Base-by-base conservation (phyloP, 176 grass and related monocot species). In the Metroxylon sagu region DNA sequence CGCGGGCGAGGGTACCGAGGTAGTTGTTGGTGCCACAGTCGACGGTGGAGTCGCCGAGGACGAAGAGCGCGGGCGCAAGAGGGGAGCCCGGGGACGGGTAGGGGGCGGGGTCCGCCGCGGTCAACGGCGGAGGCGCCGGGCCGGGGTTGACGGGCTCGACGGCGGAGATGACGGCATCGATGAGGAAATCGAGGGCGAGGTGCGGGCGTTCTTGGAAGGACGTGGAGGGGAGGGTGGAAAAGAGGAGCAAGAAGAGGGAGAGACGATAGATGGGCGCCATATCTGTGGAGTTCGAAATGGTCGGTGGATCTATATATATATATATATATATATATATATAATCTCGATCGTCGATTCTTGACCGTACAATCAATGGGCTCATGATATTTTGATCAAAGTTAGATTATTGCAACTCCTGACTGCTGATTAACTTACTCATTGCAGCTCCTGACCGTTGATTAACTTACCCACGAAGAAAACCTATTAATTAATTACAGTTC, bases 21-120 rank as follows among this genome's bases (percentile, higher is more conserved):
- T 88, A 78, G 67, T 93, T 93, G 89, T 88, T 93, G 71, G 89
- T 93, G 74, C 89, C 89, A 14, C 64, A 81, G 75, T 93, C 89
- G 27, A 82, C 77, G 15, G 89, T 93, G 29, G 89, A 93, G 51
- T 93, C 84, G 66, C 89, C 80, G 59, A 93, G 71, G 25, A 93
- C 77, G 75, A 95, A 95, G 48, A 85, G 65, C 59, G 80, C 85
- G 17, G 81, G 81, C 51, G 71, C 85, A 43, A 85, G 82, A 51
- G 84, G 75, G 52, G 48, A 59, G 52, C 30, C 35, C 8, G n/a
- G 60, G 43, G 35, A 49, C 10, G 61, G 18, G 16, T 30, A 49
- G 18, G 56, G 27, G 65, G 21, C 6, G 48, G 66, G 17, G 31
- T 5, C 26, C 0, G 53, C 15, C 5, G 49, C 48, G 53, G 48